Percentiles rank a stretch among this genome's conserved stretches.
These are phyloP conservation scores for Raphidocelis subcapitata DNA, from an alignment of 139 green algal species.

Conservation along the genomic window DNA sequence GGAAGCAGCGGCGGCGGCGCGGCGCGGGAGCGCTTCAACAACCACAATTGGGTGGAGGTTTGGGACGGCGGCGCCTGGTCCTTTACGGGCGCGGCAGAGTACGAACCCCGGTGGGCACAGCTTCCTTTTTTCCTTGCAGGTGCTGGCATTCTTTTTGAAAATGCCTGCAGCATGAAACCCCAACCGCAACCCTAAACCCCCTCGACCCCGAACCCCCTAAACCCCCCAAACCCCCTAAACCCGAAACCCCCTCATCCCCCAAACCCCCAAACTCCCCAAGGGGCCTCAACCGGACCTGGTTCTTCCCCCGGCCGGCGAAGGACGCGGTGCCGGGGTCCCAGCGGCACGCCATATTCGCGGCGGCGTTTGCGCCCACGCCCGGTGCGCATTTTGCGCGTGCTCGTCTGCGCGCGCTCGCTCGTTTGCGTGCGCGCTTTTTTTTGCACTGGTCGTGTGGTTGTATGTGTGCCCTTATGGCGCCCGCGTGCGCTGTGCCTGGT, in stretches of 20 bases:
- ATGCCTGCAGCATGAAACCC: background rate
- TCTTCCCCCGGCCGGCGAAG: conserved; percentile 42
- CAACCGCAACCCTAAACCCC: background rate
- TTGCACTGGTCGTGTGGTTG: background rate
- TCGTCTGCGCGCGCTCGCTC: background rate
- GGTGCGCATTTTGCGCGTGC: too few species aligned
- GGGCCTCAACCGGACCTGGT: conserved; percentile 42
- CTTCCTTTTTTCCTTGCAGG: background rate
- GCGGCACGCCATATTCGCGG: conserved; percentile 36
- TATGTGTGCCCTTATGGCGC: background rate
- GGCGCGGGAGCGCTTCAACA: conserved; percentile 27
- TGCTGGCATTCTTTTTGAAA: background rate
- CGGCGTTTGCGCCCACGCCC: conserved; percentile 28
- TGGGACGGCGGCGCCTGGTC: conserved; percentile 43
- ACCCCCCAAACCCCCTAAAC: background rate
- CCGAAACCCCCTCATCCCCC: conserved; percentile 5
- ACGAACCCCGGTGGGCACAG: background rate
- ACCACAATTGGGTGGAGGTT: conserved; percentile 49
- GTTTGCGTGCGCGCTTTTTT: background rate
- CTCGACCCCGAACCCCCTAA: background rate
- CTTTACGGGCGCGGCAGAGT: conserved; percentile 35
- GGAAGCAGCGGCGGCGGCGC: too few species aligned
- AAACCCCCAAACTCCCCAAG: background rate
- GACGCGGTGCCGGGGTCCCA: conserved; percentile 8
- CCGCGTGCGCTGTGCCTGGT: background rate